A percentile compares a stretch with the other conserved stretches of the same genome.
These are phyloP conservation scores for Hirsutella rhossiliensis DNA, from an alignment of 2,329 filamentous ascomycete genomes.

Conservation along the genomic window DNA sequence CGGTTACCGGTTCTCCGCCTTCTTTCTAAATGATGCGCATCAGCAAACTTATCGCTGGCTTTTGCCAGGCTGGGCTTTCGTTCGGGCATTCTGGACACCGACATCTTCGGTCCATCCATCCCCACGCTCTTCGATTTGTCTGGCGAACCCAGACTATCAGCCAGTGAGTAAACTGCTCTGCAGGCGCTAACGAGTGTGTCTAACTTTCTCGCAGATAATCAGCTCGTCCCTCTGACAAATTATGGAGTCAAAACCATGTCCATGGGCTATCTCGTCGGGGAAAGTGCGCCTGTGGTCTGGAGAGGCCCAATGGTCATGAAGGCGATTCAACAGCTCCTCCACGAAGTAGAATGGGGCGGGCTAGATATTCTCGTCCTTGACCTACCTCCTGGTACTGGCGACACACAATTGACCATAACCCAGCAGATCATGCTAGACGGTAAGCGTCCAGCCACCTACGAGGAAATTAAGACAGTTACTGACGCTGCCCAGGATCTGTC, in stretches of 20 bases:
- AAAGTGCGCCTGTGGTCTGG: slow-evolving; percentile 81
- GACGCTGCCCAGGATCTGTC: slow-evolving; percentile 45
- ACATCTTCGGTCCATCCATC: slow-evolving; percentile 93
- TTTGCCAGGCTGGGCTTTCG: slow-evolving; percentile 74
- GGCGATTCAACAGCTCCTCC: slow-evolving; percentile 85
- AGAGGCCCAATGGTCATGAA: slow-evolving; percentile 97
- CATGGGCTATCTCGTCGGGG: slow-evolving; percentile 84
- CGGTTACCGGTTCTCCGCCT: background rate
- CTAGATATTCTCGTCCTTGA: slow-evolving; percentile 85
- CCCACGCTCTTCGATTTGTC: slow-evolving; percentile 78
- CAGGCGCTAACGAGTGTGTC: background rate
- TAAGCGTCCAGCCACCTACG: slow-evolving; percentile 16
- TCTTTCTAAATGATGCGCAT: background rate
- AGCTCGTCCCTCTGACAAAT: slow-evolving; percentile 77
- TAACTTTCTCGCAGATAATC: slow-evolving; percentile 43
- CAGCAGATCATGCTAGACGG: slow-evolving; percentile 88
- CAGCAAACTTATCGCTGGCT: slow-evolving; percentile 72
- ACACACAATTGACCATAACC: slow-evolving; percentile 92
- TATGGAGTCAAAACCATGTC: slow-evolving; percentile 98
- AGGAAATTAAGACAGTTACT: background rate
- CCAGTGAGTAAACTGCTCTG: slow-evolving; percentile 37
- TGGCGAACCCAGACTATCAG: slow-evolving; percentile 64
- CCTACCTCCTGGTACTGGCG: slow-evolving; percentile 85
- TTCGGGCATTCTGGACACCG: slow-evolving; percentile 82
- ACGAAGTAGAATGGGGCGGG: slow-evolving; percentile 88